Evolutionary conservation across 2,329 filamentous ascomycete genomes (phyloP).

Genomic region (Venturia carpophila): DNA sequence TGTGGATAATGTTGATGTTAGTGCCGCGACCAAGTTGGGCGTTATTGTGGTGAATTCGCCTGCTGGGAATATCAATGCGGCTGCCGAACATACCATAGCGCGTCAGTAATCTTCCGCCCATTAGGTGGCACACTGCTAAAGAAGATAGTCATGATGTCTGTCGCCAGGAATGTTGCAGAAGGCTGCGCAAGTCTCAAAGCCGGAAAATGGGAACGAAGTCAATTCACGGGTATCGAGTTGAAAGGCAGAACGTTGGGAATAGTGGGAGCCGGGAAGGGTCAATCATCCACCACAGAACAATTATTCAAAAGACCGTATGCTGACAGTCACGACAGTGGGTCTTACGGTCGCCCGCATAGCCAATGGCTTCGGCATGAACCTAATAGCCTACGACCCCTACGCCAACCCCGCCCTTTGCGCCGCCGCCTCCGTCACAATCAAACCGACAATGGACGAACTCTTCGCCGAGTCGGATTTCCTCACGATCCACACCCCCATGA

Average conservation of each 20-base stretch:
- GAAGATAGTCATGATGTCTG: conserved; percentile 57
- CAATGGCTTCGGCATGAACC: conserved; percentile 67
- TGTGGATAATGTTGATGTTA: conserved; percentile 74
- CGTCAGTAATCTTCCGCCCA: conserved; percentile 25
- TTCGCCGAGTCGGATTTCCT: conserved; percentile 65
- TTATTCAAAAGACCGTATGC: neutral
- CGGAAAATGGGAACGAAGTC: conserved; percentile 68
- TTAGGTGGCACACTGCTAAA: conserved; percentile 25
- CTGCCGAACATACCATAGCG: conserved; percentile 67
- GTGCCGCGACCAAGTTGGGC: conserved; percentile 61
- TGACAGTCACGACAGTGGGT: conserved; percentile 45
- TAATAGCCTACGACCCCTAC: conserved; percentile 69
- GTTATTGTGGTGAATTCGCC: conserved; percentile 77
- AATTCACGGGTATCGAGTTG: conserved; percentile 68
- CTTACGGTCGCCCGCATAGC: conserved; percentile 74
- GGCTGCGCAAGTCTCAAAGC: conserved; percentile 61
- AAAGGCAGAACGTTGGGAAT: conserved; percentile 70
- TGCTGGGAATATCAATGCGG: conserved; percentile 71
- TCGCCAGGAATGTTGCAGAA: conserved; percentile 64
- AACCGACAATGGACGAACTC: conserved; percentile 51
- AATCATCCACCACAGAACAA: conserved; percentile 1
- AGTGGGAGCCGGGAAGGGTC: conserved; percentile 71
- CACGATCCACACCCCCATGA: conserved; percentile 72
- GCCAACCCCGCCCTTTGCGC: conserved; percentile 64
- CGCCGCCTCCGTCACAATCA: conserved; percentile 57